Base-by-base conservation (phyloP, 1,284 basidiomycete genomes). In the Trichosporon inkin region DNA sequence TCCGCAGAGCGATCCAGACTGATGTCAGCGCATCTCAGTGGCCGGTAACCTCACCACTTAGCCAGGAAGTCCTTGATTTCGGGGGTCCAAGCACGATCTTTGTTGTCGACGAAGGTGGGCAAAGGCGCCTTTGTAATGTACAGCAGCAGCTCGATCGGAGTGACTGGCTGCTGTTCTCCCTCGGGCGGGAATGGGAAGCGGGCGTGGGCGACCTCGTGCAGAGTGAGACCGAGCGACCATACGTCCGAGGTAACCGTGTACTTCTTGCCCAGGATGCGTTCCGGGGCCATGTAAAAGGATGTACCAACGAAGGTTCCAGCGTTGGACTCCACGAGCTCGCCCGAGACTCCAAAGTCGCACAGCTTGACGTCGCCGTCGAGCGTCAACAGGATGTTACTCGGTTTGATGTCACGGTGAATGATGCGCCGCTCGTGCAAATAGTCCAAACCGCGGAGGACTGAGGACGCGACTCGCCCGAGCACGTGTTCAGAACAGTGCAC, bases 201-300 rank as follows among this genome's bases (percentile, higher is more conserved):
- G 72, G 97, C 67, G 75, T 92, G 87, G 1, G 94, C 90, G 20
- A 99, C 85, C 78, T 99, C 93, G 76, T 98, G 92, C 52, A 98
- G 83, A 1, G 92, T 89, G 69, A 98, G 92, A 32, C 95, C 94
- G 56, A 96, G 83, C 1, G 92, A 95, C 94, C 93, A 97, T 6
- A 98, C 90, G 72, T 98, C 94, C 7, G 93, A 95, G 79, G 95
- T 96, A 78, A 97, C 92, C 32, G 90, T 91, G 79, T 99, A 98
- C 73, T 92, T 88, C 5, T 92, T 90, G 58, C 93, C 93, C 58
- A 86, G 86, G 68, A 98, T 93, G 55, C 95, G 86, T 77, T 98
- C 95, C 47, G 95, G 95, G 88, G 93, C 92, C 92, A 98, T 98
- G 80, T 98, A 99, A 72, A 90, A 91, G 70, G 90, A 91, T 2